These are phyloP conservation scores for Coniella vitis DNA, from an alignment of 2,329 filamentous ascomycete genomes.

Conservation along the genomic window DNA sequence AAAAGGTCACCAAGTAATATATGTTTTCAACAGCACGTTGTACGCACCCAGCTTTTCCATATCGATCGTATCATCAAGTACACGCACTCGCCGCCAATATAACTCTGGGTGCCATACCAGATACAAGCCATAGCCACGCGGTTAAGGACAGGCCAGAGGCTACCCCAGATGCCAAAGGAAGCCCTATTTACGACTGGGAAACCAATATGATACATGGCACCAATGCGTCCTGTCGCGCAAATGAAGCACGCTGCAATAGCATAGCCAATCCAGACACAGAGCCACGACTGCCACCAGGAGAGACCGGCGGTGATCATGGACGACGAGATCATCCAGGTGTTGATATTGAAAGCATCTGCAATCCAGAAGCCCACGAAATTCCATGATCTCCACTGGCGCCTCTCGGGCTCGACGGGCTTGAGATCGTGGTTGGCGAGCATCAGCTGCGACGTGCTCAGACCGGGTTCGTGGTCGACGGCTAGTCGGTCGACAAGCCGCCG, in stretches of 20 bases:
- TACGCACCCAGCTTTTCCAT: constrained; percentile 61
- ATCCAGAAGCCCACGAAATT: constrained; percentile 90
- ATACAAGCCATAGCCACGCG: constrained; percentile 80
- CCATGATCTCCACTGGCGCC: constrained; percentile 77
- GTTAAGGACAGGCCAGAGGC: constrained; percentile 83
- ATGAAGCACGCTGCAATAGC: constrained; percentile 70
- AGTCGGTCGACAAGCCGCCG: constrained; percentile 50
- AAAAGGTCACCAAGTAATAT: too few species aligned
- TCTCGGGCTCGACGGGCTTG: constrained; percentile 70
- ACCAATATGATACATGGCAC: constrained; percentile 80
- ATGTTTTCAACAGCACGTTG: too few species aligned
- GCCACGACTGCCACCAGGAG: constrained; percentile 87
- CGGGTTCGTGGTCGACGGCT: constrained; percentile 67
- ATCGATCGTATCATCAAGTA: constrained; percentile 85
- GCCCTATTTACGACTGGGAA: constrained; percentile 75
- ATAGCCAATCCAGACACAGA: constrained; percentile 86
- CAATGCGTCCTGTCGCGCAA: constrained; percentile 72
- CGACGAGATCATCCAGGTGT: constrained; percentile 90
- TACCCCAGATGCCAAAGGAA: constrained; percentile 85
- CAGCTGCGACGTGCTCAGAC: constrained; percentile 69
- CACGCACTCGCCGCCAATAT: constrained; percentile 79
- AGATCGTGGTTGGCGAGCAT: constrained; percentile 84
- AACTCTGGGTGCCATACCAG: constrained; percentile 81
- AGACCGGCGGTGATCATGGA: constrained; percentile 72
- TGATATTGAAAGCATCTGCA: constrained; percentile 80